Base-by-base conservation (phyloP, 2,329 filamentous ascomycete species). In the Sporothrix pseudoabietina region DNA sequence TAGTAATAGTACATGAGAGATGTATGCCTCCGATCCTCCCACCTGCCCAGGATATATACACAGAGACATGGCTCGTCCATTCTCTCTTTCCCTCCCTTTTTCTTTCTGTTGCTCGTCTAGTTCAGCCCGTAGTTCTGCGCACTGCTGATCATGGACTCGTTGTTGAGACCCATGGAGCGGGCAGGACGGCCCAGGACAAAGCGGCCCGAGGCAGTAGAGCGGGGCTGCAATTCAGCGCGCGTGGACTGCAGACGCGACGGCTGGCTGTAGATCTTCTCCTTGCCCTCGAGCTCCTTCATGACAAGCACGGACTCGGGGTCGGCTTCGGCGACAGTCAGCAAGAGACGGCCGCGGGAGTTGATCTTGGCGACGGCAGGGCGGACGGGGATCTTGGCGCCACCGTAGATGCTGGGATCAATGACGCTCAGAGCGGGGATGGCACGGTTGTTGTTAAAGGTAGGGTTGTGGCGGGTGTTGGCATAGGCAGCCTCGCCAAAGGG, bases 321-420 rank as follows among this genome's bases (percentile, higher is more conserved):
- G 0, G 83, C 79, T 66, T 85, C 84, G 19, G 78, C 78, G n/a
- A 87, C 78, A 22, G 78, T 78, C 55, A 89, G 74, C 7, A 83
- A 76, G 14, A 90, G 79, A 76, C 81, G 85, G 74, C 88, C 88
- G 68, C 80, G 82, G 1, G 87, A 83, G 78, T 87, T 84, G 69
- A 88, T 78, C 74, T 79, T 81, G 49, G 85, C 85, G 9, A 79
- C 80, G 30, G 79, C 75, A 3, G 86, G 81, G 72, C 84, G 82
- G 54, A 88, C 82, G 78, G 84, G 88, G 7, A 86, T 76, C 82
- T 90, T 90, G 75, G 84, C 81, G 49, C 88, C 88, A 73, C 88
- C 88, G 41, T 77, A 77, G 2, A 84, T 81, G 9, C 80, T 79
- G 4, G 85, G 84, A 74, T 89, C 85, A 54, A 88, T 63, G 41